Percentiles rank a stretch among this genome's conserved stretches.
These are phyloP conservation scores for Letharia columbiana DNA, from an alignment of 495 filamentous ascomycete genomes.

Conservation along the genomic window DNA sequence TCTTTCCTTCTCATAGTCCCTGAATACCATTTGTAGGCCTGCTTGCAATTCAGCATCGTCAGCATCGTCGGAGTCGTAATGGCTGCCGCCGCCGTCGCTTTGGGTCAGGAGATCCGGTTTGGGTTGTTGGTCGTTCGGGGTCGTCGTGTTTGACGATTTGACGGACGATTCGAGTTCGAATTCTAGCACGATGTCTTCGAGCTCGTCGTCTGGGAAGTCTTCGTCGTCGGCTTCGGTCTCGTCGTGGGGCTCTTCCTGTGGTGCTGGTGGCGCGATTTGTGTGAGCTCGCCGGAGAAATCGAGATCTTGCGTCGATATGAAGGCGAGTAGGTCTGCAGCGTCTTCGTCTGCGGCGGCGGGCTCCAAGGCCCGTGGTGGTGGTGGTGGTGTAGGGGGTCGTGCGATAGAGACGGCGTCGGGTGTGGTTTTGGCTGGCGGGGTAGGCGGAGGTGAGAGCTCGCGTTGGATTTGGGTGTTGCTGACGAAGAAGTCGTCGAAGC, in stretches of 20 bases:
- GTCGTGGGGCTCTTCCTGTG: neutral
- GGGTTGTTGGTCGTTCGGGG: neutral
- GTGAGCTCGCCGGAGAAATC: slow-evolving; percentile 15
- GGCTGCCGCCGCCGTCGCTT: neutral
- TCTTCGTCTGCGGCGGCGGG: neutral
- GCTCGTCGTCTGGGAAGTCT: slow-evolving; percentile 17
- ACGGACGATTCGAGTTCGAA: neutral
- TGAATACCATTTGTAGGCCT: neutral
- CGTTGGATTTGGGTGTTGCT: slow-evolving; percentile 27
- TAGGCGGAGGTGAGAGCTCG: slow-evolving; percentile 18
- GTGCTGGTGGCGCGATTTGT: neutral
- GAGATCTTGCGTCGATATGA: slow-evolving; percentile 24
- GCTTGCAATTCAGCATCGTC: neutral
- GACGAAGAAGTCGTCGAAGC: slow-evolving; percentile 19
- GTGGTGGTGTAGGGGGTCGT: neutral
- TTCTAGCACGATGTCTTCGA: slow-evolving; percentile 11
- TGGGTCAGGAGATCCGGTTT: neutral
- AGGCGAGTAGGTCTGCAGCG: slow-evolving; percentile 15
- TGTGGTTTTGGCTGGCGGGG: neutral
- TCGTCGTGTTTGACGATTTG: neutral
- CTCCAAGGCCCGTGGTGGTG: neutral
- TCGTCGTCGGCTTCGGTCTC: slow-evolving; percentile 4
- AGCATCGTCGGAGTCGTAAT: neutral
- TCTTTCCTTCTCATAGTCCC: neutral
- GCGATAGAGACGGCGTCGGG: neutral